These are phyloP conservation scores for Boletus barrowsii DNA, from an alignment of 768 basidiomycete genomes.

Conservation along the genomic window DNA sequence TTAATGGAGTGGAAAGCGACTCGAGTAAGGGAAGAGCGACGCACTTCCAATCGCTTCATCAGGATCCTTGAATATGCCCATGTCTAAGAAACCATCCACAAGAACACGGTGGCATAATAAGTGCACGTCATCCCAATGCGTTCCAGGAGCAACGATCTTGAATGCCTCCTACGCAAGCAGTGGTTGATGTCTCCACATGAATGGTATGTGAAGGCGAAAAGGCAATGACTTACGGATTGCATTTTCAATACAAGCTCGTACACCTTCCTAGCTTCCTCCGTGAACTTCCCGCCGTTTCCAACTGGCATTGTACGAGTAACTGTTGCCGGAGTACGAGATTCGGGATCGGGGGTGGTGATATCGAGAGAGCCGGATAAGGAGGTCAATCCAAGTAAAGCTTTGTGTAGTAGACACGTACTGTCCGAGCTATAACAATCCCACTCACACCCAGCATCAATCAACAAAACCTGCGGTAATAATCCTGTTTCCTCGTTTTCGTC, in stretches of 20 bases:
- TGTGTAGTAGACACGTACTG: constrained; percentile 35
- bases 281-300: constrained; percentile 92
- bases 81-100: constrained; percentile 73
- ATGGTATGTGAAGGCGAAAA: neutral
- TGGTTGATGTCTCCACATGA: neutral
- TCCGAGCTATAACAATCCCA: constrained; percentile 69
- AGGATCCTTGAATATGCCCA: constrained; percentile 83
- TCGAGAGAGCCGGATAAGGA: neutral
- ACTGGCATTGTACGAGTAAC: constrained; percentile 83
- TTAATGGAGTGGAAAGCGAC: neutral
- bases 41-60: constrained; percentile 32
- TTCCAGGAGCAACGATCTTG: constrained; percentile 64
- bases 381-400: neutral
- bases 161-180: constrained; percentile 58
- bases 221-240: constrained; percentile 60
- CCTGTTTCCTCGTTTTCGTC: constrained; percentile 24
- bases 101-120: constrained; percentile 78
- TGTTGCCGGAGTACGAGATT: constrained; percentile 41
- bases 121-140: constrained; percentile 90
- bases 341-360: neutral
- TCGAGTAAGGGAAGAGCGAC: neutral
- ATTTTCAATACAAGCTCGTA: constrained; percentile 87
- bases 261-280: constrained; percentile 73
- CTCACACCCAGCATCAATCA: constrained; percentile 96
- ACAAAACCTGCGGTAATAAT: constrained; percentile 66